Conservation (phyloP, 1,139 yeast species). For the Candida buenavistaensis region DNA sequence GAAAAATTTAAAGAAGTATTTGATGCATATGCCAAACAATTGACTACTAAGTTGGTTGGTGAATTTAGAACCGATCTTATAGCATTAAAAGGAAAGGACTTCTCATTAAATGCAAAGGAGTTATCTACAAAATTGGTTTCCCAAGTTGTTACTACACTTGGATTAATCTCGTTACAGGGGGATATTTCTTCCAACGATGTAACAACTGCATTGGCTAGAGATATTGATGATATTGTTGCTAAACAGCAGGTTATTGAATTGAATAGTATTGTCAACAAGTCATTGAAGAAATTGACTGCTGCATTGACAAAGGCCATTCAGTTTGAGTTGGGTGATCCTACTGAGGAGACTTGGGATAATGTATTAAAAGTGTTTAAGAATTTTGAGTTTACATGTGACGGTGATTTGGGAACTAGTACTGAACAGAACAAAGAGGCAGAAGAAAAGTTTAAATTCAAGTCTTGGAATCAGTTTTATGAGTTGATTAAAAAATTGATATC, state of each 20-base stretch:
- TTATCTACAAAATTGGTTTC: constrained; percentile 17
- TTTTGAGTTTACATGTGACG: too few species aligned
- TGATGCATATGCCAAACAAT: constrained; percentile 28
- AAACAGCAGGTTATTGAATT: constrained; percentile 51
- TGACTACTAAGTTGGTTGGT: constrained; percentile 17
- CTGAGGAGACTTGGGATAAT: constrained; percentile 60
- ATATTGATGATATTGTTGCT: constrained; percentile 25
- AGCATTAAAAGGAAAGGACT: constrained; percentile 22
- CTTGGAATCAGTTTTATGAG: constrained; percentile 68
- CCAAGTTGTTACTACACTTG: constrained; percentile 15
- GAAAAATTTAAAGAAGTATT: constrained; percentile 44
- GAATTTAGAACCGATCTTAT: constrained; percentile 20
- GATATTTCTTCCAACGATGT: constrained; percentile 18
- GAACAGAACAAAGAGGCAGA: constrained; percentile 43
- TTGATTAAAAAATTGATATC: constrained; percentile 59
- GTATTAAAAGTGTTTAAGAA: constrained; percentile 51
- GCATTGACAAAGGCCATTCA: constrained; percentile 41
- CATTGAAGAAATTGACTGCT: constrained; percentile 39
- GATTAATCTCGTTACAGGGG: constrained; percentile 25
- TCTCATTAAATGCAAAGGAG: constrained; percentile 18
- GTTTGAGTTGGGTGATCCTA: constrained; percentile 45
- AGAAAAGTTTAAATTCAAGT: constrained; percentile 45
- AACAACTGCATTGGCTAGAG: constrained; percentile 18
- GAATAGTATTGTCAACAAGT: constrained; percentile 33
- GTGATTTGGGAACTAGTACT: constrained; percentile 55